phyloP scores from a whole-genome alignment of 1,284 basidiomycete genomes.

The Apiotrichum sp. region DNA sequence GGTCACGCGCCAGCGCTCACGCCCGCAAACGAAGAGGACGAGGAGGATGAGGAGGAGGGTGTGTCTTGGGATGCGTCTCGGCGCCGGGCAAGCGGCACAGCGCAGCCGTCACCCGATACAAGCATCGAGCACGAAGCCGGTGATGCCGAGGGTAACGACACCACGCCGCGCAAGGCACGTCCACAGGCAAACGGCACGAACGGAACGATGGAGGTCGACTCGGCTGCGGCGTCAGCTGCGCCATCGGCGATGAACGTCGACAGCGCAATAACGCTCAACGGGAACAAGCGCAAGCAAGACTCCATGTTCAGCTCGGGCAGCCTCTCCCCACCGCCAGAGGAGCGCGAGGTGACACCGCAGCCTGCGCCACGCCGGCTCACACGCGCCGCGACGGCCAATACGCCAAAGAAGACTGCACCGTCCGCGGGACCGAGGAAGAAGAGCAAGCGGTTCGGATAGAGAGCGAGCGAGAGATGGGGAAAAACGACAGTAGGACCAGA shows the following conservation, averaged over 20 bases:
- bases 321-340: conserved; percentile 1
- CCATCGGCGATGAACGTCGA: background rate
- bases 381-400: background rate
- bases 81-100: background rate
- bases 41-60: background rate
- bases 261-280: background rate
- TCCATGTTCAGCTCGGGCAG: background rate
- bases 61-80: background rate
- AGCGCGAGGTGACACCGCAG: background rate
- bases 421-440: background rate
- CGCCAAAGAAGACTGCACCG: background rate
- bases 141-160: background rate
- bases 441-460: background rate
- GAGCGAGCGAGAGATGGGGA: too few species aligned
- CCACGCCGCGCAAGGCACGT: background rate
- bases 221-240: background rate
- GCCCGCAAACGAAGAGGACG: background rate
- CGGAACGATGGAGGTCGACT: background rate
- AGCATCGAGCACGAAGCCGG: background rate
- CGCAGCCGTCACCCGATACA: background rate
- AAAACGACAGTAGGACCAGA: too few species aligned
- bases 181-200: background rate
- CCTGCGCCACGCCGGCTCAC: background rate
- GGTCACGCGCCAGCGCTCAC: background rate
- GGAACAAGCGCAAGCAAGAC: background rate